phyloP scores from a whole-genome alignment of 1,139 yeast genomes.

The Debaryomyces sp. region DNA sequence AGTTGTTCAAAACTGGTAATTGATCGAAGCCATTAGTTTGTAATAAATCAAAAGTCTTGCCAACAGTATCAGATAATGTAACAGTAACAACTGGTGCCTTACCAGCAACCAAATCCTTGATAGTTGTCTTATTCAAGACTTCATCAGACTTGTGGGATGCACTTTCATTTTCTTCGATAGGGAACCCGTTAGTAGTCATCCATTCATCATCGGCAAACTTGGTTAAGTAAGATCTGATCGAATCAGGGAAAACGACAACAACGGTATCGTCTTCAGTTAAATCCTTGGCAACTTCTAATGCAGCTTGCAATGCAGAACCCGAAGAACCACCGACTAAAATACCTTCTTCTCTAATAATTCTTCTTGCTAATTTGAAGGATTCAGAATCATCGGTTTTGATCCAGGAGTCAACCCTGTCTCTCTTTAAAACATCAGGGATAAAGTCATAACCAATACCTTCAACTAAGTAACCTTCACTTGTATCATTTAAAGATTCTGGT shows the following conservation, averaged over 20 bases:
- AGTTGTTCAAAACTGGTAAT: constrained; percentile 68
- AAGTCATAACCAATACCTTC: constrained; percentile 95
- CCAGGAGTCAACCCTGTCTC: constrained; percentile 75
- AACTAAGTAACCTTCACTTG: constrained; percentile 68
- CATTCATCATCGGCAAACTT: constrained; percentile 92
- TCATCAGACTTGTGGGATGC: constrained; percentile 55
- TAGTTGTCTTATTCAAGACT: constrained; percentile 51
- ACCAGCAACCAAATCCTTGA: constrained; percentile 62
- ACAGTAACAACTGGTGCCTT: constrained; percentile 85
- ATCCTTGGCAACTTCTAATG: constrained; percentile 68
- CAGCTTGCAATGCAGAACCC: constrained; percentile 84
- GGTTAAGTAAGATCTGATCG: constrained; percentile 83
- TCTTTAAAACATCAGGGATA: constrained; percentile 77
- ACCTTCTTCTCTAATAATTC: constrained; percentile 85
- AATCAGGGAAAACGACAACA: constrained; percentile 86
- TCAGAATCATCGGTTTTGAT: constrained; percentile 85
- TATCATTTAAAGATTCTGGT: constrained; percentile 72
- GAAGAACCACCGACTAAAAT: constrained; percentile 87
- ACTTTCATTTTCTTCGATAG: constrained; percentile 43
- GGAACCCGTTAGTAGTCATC: constrained; percentile 80
- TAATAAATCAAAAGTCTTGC: constrained; percentile 69
- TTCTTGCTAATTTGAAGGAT: constrained; percentile 79
- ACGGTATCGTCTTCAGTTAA: constrained; percentile 74
- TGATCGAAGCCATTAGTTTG: constrained; percentile 85
- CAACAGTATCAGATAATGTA: constrained; percentile 60